Conservation (phyloP, 2,329 filamentous ascomycete species). For the Hypoxylon sp. region DNA sequence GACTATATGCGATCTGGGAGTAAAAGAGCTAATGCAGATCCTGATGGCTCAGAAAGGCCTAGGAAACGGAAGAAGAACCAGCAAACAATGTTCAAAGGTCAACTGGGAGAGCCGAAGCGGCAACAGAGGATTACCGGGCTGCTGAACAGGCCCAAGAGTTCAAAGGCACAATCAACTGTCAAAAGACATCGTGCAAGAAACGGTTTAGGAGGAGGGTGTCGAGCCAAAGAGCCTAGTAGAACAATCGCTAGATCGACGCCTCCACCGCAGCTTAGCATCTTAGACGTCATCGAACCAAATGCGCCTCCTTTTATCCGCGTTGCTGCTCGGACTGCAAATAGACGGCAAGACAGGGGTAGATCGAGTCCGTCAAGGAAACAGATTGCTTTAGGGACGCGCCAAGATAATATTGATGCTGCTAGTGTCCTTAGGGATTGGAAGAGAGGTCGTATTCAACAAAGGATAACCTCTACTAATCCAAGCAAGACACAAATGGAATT, state of each 20-base stretch:
- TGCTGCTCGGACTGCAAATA: conserved; percentile 68
- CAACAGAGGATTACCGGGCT: conserved; percentile 52
- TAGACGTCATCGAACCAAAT: conserved; percentile 67
- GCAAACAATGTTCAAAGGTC: conserved; percentile 51
- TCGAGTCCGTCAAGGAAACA: conserved; percentile 66
- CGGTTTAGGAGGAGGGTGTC: conserved; percentile 14
- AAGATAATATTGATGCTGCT: conserved; percentile 70
- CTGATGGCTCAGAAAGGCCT: conserved; percentile 44
- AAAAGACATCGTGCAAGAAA: conserved; percentile 10
- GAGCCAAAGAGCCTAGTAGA: conserved; percentile 28
- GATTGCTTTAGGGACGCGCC: conserved; percentile 71
- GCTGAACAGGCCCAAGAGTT: conserved; percentile 42
- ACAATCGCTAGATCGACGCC: conserved; percentile 19
- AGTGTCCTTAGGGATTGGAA: conserved; percentile 68
- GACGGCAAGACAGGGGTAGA: conserved; percentile 63
- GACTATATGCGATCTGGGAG: conserved; percentile 63
- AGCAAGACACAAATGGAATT: conserved; percentile 39
- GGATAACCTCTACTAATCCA: conserved; percentile 51
- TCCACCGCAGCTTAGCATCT: conserved; percentile 67
- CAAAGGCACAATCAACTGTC: conserved; percentile 11
- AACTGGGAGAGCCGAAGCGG: conserved; percentile 43
- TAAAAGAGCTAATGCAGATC: conserved; percentile 56
- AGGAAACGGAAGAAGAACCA: conserved; percentile 51
- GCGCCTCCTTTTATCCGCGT: conserved; percentile 71
- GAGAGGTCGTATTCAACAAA: conserved; percentile 63